Evolutionary conservation across 768 basidiomycete species (phyloP).

Genomic region (Amanita pseudoporphyria): DNA sequence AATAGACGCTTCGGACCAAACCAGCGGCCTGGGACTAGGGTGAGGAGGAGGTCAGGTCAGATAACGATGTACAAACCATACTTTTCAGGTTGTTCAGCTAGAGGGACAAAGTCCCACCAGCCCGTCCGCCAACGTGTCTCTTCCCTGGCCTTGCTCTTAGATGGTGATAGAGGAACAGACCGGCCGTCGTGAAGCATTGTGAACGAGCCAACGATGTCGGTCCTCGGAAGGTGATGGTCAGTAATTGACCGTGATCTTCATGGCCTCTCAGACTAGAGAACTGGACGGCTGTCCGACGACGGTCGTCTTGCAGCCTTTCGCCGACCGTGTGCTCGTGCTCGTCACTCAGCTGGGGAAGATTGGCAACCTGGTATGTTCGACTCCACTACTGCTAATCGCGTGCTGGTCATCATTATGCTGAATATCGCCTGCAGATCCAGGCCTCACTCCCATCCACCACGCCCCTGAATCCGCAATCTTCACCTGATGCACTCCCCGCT

Average conservation of each 20-base stretch:
- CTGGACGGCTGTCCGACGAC: constrained; percentile 59
- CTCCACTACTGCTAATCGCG: background rate
- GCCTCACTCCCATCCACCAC: constrained; percentile 60
- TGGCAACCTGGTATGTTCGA: constrained; percentile 57
- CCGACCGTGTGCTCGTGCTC: constrained; percentile 76
- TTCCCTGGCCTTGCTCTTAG: constrained; percentile 47
- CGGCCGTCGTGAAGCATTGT: constrained; percentile 4
- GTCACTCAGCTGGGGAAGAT: constrained; percentile 90
- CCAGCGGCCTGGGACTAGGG: constrained; percentile 42
- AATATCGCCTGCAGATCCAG: constrained; percentile 53
- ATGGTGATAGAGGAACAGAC: constrained; percentile 22
- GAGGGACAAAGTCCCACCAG: constrained; percentile 69
- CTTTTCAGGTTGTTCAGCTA: constrained; percentile 50
- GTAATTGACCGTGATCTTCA: background rate
- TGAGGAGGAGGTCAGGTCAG: constrained; percentile 4
- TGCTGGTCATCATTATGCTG: constrained; percentile 3
- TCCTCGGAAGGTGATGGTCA: background rate
- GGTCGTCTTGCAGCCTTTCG: constrained; percentile 67
- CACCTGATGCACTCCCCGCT: constrained; percentile 34
- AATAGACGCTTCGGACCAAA: constrained; percentile 61
- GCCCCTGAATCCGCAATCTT: constrained; percentile 33
- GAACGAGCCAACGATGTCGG: background rate
- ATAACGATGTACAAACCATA: constrained; percentile 16
- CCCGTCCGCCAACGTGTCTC: constrained; percentile 46
- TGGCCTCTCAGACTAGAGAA: constrained; percentile 22